Conservation (phyloP, 176 grass and related monocot genomes). For the Dactylis glomerata region DNA sequence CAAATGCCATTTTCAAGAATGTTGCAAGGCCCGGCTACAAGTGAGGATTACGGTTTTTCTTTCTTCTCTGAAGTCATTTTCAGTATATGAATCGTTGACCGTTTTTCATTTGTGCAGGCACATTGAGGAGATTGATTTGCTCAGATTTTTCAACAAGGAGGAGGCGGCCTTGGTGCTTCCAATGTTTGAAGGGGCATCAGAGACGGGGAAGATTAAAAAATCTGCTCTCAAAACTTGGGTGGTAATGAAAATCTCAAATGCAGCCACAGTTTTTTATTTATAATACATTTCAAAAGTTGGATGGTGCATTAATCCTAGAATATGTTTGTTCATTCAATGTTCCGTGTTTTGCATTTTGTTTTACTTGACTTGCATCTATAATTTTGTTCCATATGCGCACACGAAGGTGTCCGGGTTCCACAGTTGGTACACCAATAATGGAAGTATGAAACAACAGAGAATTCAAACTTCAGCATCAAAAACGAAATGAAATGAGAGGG, state of each 20-base stretch:
- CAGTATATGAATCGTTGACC: neutral
- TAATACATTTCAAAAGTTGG: neutral
- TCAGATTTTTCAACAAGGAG: constrained; percentile 84
- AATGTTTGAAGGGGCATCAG: constrained; percentile 86
- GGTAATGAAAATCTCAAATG: constrained; percentile 51
- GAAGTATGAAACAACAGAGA: neutral
- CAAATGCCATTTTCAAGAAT: constrained; percentile 82
- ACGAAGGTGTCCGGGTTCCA: neutral
- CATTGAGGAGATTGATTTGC: constrained; percentile 80
- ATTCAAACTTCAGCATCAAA: neutral
- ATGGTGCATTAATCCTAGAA: neutral
- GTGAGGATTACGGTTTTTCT: constrained; percentile 28
- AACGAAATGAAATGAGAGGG: neutral
- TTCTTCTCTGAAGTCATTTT: constrained; percentile 15
- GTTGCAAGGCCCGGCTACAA: constrained; percentile 67
- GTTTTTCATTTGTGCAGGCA: constrained; percentile 41
- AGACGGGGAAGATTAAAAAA: constrained; percentile 77
- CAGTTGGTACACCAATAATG: neutral
- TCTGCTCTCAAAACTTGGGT: constrained; percentile 95
- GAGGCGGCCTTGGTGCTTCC: constrained; percentile 64
- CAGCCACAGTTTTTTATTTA: neutral
- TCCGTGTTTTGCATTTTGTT: neutral
- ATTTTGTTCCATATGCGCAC: neutral
- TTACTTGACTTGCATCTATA: neutral
- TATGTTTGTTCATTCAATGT: neutral